Conservation (phyloP, 2,329 filamentous ascomycete species). For the Alternaria incomplexa region DNA sequence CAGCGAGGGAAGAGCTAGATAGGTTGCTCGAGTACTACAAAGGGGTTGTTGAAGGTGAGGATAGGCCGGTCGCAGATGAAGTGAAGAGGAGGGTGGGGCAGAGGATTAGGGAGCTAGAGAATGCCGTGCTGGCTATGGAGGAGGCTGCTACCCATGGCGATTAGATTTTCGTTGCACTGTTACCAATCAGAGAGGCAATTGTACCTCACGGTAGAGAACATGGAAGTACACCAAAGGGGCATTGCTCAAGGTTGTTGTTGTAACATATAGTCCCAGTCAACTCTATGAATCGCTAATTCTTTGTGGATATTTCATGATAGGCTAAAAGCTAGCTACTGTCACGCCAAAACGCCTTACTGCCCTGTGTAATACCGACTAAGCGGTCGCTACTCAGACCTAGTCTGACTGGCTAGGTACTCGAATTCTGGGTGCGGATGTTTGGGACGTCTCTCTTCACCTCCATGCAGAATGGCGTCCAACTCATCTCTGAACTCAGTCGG, state of each 20-base stretch:
- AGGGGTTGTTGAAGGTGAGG: slow-evolving; percentile 48
- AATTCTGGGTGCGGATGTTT: slow-evolving; percentile 4
- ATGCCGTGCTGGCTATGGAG: slow-evolving; percentile 58
- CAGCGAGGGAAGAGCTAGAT: slow-evolving; percentile 60
- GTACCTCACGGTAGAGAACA: background rate
- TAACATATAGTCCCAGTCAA: background rate
- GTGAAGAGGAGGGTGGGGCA: slow-evolving; percentile 59
- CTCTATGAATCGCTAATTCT: background rate
- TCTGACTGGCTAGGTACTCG: slow-evolving; percentile 4
- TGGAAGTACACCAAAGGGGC: background rate
- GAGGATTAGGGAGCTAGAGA: slow-evolving; percentile 61
- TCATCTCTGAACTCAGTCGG: slow-evolving; percentile 25
- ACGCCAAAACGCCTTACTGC: background rate
- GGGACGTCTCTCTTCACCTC: slow-evolving; percentile 5
- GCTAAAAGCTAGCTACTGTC: background rate
- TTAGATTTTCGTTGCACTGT: slow-evolving; percentile 23
- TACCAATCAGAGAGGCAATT: background rate
- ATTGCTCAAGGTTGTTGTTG: background rate
- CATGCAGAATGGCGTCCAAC: slow-evolving; percentile 31
- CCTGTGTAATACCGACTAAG: background rate
- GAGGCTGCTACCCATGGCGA: slow-evolving; percentile 59
- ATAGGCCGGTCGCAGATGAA: slow-evolving; percentile 55
- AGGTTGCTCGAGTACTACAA: slow-evolving; percentile 57
- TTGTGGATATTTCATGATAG: background rate
- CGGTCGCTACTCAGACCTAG: background rate